Conservation (phyloP, 768 basidiomycete species). For the Mycena maculata region DNA sequence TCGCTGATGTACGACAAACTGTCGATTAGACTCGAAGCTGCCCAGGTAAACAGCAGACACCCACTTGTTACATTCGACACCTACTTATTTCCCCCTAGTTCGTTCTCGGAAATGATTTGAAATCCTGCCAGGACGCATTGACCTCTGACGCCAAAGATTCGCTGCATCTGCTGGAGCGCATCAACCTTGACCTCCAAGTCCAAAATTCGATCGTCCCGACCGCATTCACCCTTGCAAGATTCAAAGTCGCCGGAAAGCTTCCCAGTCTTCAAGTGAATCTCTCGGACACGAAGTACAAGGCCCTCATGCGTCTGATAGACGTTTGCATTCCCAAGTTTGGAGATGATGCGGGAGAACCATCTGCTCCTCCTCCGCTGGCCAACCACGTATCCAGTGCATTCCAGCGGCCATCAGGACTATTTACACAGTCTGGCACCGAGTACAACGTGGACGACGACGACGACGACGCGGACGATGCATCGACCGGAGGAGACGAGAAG, state of each 20-base stretch:
- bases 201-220: constrained; percentile 94
- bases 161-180: constrained; percentile 91
- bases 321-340: constrained; percentile 89
- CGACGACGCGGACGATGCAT: constrained; percentile 46
- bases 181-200: constrained; percentile 88
- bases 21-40: constrained; percentile 82
- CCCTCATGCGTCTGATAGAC: constrained; percentile 92
- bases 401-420: constrained; percentile 66
- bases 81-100: constrained; percentile 73
- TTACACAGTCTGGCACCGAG: constrained; percentile 65
- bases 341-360: constrained; percentile 46
- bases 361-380: constrained; percentile 31
- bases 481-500: constrained; percentile 60
- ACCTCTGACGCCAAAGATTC: constrained; percentile 63
- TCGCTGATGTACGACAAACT: constrained; percentile 96
- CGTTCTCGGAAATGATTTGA: constrained; percentile 85
- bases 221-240: constrained; percentile 82
- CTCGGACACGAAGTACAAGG: constrained; percentile 91
- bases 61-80: constrained; percentile 14
- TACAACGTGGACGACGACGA: constrained; percentile 74
- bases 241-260: constrained; percentile 91
- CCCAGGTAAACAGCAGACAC: constrained; percentile 74
- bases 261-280: constrained; percentile 91
- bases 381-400: constrained; percentile 52
- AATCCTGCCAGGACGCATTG: constrained; percentile 85